Evolutionary conservation across 208 protist species (phyloP).

Genomic region (Trypanosoma platydactyli): DNA sequence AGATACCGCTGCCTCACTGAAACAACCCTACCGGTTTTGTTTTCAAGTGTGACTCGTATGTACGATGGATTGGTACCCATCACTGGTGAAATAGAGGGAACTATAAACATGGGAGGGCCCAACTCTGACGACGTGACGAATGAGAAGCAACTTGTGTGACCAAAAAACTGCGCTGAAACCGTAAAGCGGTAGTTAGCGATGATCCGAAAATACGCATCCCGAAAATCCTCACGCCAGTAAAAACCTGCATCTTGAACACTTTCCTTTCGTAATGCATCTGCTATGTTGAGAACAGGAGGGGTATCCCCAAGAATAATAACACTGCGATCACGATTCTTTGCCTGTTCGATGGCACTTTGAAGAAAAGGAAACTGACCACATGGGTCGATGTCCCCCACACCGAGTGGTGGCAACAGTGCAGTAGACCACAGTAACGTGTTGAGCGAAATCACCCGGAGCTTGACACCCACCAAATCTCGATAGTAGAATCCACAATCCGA

Average conservation of each 20-base stretch:
- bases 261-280: conserved; percentile 35
- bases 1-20: conserved; percentile 56
- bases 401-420: conserved; percentile 33
- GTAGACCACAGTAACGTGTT: conserved; percentile 78
- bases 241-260: conserved; percentile 13
- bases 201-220: conserved; percentile 44
- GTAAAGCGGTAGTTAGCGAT: conserved; percentile 49
- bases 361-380: conserved; percentile 81
- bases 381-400: conserved; percentile 55
- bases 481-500: conserved; percentile 69
- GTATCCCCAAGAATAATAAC: conserved; percentile 77
- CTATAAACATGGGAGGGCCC: conserved; percentile 43
- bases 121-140: conserved; percentile 34
- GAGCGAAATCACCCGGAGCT: conserved; percentile 57
- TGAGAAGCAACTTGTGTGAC: conserved; percentile 58
- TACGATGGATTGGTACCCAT: conserved; percentile 70
- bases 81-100: conserved; percentile 71
- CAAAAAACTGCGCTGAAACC: conserved; percentile 68
- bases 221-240: conserved; percentile 70
- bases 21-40: conserved; percentile 34
- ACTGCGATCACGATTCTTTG: conserved; percentile 34
- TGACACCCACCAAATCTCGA: conserved; percentile 29
- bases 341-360: conserved; percentile 39
- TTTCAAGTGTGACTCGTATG: conserved; percentile 48
- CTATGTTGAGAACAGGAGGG: conserved; percentile 57